Evolutionary conservation across 176 grass and related monocot species (phyloP).

Genomic region (Eremochloa ophiuroides): DNA sequence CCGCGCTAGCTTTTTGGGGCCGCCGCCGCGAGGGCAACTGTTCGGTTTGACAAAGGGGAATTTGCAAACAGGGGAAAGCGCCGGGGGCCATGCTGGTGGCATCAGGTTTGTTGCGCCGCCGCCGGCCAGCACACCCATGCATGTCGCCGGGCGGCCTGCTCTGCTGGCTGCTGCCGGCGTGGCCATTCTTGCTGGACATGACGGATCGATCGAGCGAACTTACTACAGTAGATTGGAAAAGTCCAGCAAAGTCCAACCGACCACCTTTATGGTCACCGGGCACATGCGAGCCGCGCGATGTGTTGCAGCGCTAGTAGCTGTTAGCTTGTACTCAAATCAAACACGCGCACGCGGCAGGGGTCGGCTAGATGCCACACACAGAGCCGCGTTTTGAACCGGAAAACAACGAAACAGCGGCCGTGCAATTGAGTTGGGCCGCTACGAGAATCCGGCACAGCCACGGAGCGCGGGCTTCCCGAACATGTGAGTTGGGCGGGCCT

Average conservation of each 20-base stretch:
- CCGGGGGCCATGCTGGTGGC: neutral
- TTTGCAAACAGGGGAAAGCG: constrained; percentile 13
- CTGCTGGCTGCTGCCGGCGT: too few relatives aligned
- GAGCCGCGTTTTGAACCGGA: too few relatives aligned
- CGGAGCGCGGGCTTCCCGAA: too few relatives aligned
- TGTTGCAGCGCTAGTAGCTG: too few relatives aligned
- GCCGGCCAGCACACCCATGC: neutral
- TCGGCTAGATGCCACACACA: too few relatives aligned
- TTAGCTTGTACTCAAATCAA: too few relatives aligned
- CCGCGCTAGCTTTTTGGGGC: neutral
- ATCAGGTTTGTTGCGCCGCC: neutral
- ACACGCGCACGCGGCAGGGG: too few relatives aligned
- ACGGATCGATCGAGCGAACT: neutral
- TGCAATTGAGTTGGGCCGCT: too few relatives aligned
- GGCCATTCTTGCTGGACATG: neutral
- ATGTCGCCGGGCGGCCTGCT: neutral
- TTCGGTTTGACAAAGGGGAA: constrained; percentile 11
- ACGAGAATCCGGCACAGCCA: too few relatives aligned
- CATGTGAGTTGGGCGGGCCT: too few relatives aligned
- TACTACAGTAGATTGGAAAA: neutral
- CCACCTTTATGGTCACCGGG: neutral
- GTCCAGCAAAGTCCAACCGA: neutral
- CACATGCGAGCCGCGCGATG: too few relatives aligned
- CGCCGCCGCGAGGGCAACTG: constrained; percentile 2
- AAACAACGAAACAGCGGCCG: too few relatives aligned